Percentiles rank a stretch among this genome's conserved stretches.
Conservation (phyloP, 1,284 basidiomycete genomes). For the Sparassis latifolia region DNA sequence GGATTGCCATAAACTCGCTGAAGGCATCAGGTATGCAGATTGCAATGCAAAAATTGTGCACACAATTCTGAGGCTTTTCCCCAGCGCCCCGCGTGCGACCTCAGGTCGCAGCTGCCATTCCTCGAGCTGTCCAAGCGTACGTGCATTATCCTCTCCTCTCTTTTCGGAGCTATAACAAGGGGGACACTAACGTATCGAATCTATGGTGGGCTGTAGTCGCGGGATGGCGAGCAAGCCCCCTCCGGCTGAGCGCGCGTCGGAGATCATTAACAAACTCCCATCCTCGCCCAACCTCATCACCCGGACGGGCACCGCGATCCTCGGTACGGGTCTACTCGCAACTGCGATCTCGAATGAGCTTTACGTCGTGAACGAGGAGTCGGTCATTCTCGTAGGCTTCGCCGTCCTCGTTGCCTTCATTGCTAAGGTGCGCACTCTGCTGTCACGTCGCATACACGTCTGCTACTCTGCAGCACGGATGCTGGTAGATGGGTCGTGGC, state of each 20-base stretch:
- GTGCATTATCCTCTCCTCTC: slow-evolving; percentile 21
- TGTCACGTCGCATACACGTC: slow-evolving; percentile 23
- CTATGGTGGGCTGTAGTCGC: slow-evolving; percentile 37
- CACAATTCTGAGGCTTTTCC: not conserved
- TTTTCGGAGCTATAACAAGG: not conserved
- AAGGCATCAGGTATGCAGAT: slow-evolving; percentile 47
- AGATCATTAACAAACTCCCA: slow-evolving; percentile 90
- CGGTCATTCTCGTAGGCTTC: slow-evolving; percentile 78
- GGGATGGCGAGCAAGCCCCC: slow-evolving; percentile 60
- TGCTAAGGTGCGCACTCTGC: slow-evolving; percentile 56
- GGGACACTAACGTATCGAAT: not conserved
- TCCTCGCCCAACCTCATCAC: slow-evolving; percentile 86
- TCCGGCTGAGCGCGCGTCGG: slow-evolving; percentile 86
- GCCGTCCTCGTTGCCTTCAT: slow-evolving; percentile 85
- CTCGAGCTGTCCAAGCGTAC: slow-evolving; percentile 51
- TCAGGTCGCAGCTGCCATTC: slow-evolving; percentile 46
- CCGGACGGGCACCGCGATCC: slow-evolving; percentile 89
- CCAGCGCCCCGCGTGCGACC: slow-evolving; percentile 42
- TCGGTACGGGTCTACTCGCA: slow-evolving; percentile 87
- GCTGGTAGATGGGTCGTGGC: not conserved
- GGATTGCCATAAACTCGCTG: slow-evolving; percentile 62
- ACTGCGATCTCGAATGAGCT: slow-evolving; percentile 96
- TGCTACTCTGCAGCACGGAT: not conserved
- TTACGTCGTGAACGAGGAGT: slow-evolving; percentile 97
- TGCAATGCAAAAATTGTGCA: not conserved